These are phyloP conservation scores for Aspergillus sojae DNA, from an alignment of 2,329 filamentous ascomycete species.

Conservation along the genomic window DNA sequence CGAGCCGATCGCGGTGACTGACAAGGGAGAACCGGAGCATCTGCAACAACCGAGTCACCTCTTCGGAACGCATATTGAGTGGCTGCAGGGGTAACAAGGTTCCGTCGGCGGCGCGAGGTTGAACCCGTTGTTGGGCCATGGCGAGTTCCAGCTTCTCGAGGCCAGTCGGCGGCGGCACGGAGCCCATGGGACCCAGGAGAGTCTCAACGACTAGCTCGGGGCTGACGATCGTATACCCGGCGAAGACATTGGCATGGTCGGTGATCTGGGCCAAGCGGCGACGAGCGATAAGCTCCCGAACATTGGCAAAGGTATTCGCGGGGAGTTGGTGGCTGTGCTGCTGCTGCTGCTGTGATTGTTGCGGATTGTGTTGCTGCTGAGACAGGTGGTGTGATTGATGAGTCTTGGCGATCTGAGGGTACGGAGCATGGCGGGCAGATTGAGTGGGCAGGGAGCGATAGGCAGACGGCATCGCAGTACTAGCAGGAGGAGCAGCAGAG, in stretches of 20 bases:
- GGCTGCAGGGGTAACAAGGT: constrained; percentile 41
- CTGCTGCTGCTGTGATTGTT: constrained; percentile 15
- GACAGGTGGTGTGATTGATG: constrained; percentile 26
- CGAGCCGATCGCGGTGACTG: constrained; percentile 42
- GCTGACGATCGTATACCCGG: constrained; percentile 47
- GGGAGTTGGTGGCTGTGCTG: constrained; percentile 31
- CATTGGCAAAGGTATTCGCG: constrained; percentile 45
- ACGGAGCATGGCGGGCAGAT: constrained; percentile 42
- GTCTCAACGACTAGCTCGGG: constrained; percentile 48
- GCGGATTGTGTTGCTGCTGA: constrained; percentile 17
- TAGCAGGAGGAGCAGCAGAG: constrained; percentile 25
- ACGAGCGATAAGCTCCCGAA: constrained; percentile 45
- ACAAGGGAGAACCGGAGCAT: constrained; percentile 49
- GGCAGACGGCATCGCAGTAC: constrained; percentile 47
- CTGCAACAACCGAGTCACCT: constrained; percentile 45
- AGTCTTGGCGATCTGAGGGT: constrained; percentile 40
- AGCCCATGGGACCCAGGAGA: constrained; percentile 45
- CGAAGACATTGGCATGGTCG: constrained; percentile 49
- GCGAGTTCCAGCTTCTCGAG: constrained; percentile 47
- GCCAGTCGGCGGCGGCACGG: constrained; percentile 43
- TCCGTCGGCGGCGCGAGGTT: constrained; percentile 42
- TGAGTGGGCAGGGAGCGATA: constrained; percentile 43
- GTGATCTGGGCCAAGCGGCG: constrained; percentile 47
- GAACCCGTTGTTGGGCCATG: constrained; percentile 48
- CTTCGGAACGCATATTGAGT: constrained; percentile 47